These are phyloP conservation scores for Puccinia horiana DNA, from an alignment of 1,284 basidiomycete species.

Conservation along the genomic window DNA sequence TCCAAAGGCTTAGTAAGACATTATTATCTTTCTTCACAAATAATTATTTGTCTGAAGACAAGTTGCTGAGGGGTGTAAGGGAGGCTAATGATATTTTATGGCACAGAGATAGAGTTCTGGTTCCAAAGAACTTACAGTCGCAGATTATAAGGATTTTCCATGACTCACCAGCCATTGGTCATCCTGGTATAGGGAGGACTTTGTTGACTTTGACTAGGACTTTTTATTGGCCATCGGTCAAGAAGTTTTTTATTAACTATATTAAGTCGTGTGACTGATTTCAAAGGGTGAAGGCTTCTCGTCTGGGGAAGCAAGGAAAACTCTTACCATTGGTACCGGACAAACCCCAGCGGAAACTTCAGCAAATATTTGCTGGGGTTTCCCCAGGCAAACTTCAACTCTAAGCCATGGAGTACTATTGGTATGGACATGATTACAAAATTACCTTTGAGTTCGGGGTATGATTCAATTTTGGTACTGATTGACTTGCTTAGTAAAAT, in stretches of 20 bases:
- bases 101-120: background rate
- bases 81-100: background rate
- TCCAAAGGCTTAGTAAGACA: background rate
- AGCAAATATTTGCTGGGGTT: background rate
- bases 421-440: constrained; percentile 39
- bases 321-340: background rate
- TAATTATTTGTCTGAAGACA: background rate
- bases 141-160: background rate
- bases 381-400: too few relatives aligned
- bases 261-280: constrained; percentile 10
- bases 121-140: background rate
- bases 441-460: background rate
- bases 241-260: background rate
- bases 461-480: constrained; percentile 40
- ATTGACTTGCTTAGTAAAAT: constrained; percentile 43
- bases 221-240: constrained; percentile 12
- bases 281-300: background rate
- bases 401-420: constrained; percentile 27
- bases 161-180: background rate
- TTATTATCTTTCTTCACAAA: background rate
- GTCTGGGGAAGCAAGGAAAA: too few relatives aligned
- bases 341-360: background rate
- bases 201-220: background rate
- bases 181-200: background rate
- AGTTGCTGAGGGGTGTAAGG: background rate